phyloP scores from a whole-genome alignment of 768 basidiomycete species.

The Harrya chromipes region DNA sequence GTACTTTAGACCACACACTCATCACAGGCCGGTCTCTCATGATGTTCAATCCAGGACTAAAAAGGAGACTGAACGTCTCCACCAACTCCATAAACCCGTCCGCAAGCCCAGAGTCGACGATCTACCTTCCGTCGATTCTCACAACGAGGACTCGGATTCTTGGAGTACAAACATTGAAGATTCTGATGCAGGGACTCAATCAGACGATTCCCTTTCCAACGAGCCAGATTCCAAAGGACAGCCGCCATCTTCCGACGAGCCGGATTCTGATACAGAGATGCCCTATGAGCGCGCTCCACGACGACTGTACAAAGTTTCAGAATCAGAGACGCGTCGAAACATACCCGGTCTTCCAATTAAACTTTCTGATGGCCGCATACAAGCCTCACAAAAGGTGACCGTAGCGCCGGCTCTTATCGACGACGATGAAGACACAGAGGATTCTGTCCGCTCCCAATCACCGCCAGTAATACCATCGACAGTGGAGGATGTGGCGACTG shows the following conservation, averaged over 20 bases:
- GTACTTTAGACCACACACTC: slow-evolving; percentile 39
- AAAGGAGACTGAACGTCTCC: slow-evolving; percentile 73
- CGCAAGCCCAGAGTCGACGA: slow-evolving; percentile 47
- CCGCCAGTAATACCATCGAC: slow-evolving; percentile 24
- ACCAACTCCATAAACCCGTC: slow-evolving; percentile 59
- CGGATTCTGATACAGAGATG: slow-evolving; percentile 65
- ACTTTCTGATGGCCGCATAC: slow-evolving; percentile 74
- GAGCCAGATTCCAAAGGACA: slow-evolving; percentile 11
- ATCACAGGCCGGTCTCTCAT: not conserved
- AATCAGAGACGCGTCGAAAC: slow-evolving; percentile 45
- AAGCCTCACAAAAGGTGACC: slow-evolving; percentile 45
- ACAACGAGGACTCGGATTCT: slow-evolving; percentile 54
- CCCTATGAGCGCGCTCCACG: slow-evolving; percentile 67
- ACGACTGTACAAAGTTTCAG: slow-evolving; percentile 47
- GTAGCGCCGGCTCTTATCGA: slow-evolving; percentile 20
- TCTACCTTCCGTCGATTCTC: slow-evolving; percentile 67
- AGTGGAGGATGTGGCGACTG: slow-evolving; percentile 75
- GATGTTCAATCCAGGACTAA: slow-evolving; percentile 59
- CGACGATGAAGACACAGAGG: slow-evolving; percentile 32
- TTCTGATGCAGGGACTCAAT: slow-evolving; percentile 24
- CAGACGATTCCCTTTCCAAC: slow-evolving; percentile 8
- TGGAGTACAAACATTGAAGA: slow-evolving; percentile 48
- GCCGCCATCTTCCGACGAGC: slow-evolving; percentile 2
- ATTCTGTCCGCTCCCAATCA: slow-evolving; percentile 33
- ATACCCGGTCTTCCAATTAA: slow-evolving; percentile 82